phyloP scores from a whole-genome alignment of 257 asterid species.

The Ocimum tenuiflorum region DNA sequence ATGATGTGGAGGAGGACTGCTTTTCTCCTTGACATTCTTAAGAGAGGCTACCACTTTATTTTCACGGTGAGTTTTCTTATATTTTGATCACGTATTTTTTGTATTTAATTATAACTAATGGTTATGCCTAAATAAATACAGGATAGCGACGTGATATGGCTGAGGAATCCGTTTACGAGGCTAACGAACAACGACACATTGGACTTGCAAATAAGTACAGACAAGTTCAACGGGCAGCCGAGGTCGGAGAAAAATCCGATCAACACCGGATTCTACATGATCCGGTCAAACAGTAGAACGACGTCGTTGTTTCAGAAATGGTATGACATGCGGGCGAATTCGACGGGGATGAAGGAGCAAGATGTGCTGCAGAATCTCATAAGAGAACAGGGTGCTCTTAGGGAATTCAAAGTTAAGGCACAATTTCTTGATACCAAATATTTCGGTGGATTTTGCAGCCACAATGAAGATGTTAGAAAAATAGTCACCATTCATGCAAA shows the following conservation, averaged over 20 bases:
- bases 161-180: conserved; percentile 46
- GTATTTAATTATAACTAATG: too few species aligned
- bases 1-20: conserved; percentile 87
- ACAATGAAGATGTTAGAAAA: conserved; percentile 22
- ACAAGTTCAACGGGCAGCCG: conserved; percentile 35
- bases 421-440: conserved; percentile 37
- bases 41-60: conserved; percentile 55
- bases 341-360: conserved; percentile 52
- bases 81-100: neutral
- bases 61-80: conserved; percentile 41
- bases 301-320: conserved; percentile 42
- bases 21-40: conserved; percentile 48
- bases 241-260: conserved; percentile 27
- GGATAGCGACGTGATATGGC: conserved; percentile 65
- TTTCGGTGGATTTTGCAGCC: conserved; percentile 56
- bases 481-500: conserved; percentile 65
- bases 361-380: conserved; percentile 44
- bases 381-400: neutral
- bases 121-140: too few species aligned
- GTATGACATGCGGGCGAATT: conserved; percentile 36
- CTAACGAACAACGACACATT: conserved; percentile 23
- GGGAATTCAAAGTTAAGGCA: conserved; percentile 17
- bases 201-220: conserved; percentile 61
- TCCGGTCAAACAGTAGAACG: conserved; percentile 45
- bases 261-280: conserved; percentile 62